Evolutionary conservation across 2,329 filamentous ascomycete species (phyloP).

Genomic region (Cladosporium sp.): DNA sequence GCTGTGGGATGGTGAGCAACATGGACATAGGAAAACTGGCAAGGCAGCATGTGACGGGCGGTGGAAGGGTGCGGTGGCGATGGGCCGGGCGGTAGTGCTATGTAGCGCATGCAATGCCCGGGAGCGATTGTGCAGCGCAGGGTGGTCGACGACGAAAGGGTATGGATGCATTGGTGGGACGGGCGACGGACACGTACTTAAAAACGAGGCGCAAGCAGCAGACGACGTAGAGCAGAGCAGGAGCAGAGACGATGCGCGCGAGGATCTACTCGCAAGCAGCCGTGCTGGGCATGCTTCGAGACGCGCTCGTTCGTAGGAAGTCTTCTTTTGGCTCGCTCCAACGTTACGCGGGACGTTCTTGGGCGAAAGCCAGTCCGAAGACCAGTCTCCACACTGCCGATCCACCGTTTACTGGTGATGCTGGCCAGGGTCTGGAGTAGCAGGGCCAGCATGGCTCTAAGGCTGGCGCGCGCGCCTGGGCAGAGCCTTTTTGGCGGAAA

Average conservation of each 20-base stretch:
- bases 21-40: conserved; percentile 32
- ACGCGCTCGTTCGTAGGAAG: conserved; percentile 6
- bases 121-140: conserved; percentile 4
- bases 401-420: conserved; percentile 15
- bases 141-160: neutral
- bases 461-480: conserved; percentile 11
- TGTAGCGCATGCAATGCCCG: conserved; percentile 17
- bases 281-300: conserved; percentile 12
- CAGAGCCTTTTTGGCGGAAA: conserved; percentile 13
- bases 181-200: conserved; percentile 25
- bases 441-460: neutral
- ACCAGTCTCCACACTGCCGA: conserved; percentile 16
- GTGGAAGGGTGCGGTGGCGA: conserved; percentile 9
- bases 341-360: conserved; percentile 12
- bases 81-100: conserved; percentile 19
- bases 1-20: conserved; percentile 54
- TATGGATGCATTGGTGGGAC: conserved; percentile 18
- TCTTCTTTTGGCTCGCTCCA: conserved; percentile 6
- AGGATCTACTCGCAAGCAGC: conserved; percentile 16
- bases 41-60: conserved; percentile 28
- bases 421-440: conserved; percentile 9
- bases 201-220: conserved; percentile 14
- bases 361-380: conserved; percentile 1
- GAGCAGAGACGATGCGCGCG: neutral
- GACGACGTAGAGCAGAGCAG: conserved; percentile 5